Percentiles rank a stretch among this genome's conserved stretches.
Evolutionary conservation across 306 rosid species (phyloP).

Genomic region (Rosa lucieae): DNA sequence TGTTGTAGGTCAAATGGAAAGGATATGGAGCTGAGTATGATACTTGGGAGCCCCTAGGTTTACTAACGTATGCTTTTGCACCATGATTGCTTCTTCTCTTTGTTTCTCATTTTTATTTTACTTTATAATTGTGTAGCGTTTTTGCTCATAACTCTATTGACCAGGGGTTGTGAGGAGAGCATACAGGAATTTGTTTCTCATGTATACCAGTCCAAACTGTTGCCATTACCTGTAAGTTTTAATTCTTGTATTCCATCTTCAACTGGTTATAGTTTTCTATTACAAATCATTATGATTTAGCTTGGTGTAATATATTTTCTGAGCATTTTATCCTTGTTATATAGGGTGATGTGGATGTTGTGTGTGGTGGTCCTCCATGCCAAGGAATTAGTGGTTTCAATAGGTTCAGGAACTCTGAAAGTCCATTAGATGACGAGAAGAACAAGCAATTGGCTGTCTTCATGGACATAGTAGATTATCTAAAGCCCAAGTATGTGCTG

Average conservation of each 20-base stretch:
- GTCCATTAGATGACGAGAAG: slow-evolving; percentile 59
- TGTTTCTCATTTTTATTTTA: not conserved
- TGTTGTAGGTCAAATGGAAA: slow-evolving; percentile 67
- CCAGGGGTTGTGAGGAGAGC: slow-evolving; percentile 56
- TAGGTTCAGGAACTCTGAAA: slow-evolving; percentile 50
- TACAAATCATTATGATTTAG: not conserved
- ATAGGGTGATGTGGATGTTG: slow-evolving; percentile 78
- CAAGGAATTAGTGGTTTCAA: slow-evolving; percentile 89
- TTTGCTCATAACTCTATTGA: not conserved
- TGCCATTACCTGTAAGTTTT: slow-evolving; percentile 70
- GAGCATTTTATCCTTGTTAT: not conserved
- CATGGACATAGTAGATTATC: slow-evolving; percentile 59
- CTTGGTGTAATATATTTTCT: not conserved
- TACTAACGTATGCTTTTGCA: slow-evolving; percentile 44
- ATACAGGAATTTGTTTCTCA: slow-evolving; percentile 47
- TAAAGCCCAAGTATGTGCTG: slow-evolving; percentile 62
- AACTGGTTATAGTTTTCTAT: not conserved
- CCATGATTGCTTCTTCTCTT: not conserved
- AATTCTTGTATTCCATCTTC: not conserved
- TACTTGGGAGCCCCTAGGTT: slow-evolving; percentile 77
- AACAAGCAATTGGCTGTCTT: slow-evolving; percentile 59
- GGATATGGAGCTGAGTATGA: slow-evolving; percentile 65
- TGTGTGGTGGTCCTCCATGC: slow-evolving; percentile 95
- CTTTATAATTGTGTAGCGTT: not conserved
- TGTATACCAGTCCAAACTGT: slow-evolving; percentile 41